These are phyloP conservation scores for Lyophyllum atratum DNA, from an alignment of 768 basidiomycete species.

Conservation along the genomic window DNA sequence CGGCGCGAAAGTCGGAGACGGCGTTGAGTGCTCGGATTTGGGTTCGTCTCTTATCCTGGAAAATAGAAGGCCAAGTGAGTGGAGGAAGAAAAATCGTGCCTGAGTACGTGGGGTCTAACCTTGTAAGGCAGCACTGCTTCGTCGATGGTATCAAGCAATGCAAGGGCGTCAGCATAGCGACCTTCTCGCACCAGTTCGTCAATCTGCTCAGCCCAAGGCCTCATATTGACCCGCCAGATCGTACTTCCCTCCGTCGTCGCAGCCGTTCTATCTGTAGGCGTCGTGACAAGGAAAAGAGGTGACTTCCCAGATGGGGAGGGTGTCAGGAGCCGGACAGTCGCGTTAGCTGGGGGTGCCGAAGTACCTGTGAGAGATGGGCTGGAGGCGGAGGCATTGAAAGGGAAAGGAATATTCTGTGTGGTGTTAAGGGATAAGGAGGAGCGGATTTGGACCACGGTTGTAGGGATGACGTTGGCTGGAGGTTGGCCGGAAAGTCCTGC, in stretches of 20 bases:
- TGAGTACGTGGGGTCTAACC: conserved; percentile 35
- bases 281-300: conserved; percentile 64
- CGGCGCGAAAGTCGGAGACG: conserved; percentile 70
- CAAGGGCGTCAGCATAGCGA: conserved; percentile 77
- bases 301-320: conserved; percentile 54
- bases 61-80: conserved; percentile 10
- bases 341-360: conserved; percentile 33
- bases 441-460: conserved; percentile 67
- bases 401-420: conserved; percentile 65
- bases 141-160: conserved; percentile 73
- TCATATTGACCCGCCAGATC: conserved; percentile 76
- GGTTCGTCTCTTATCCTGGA: conserved; percentile 54
- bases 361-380: conserved; percentile 25
- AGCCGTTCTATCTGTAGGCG: conserved; percentile 70
- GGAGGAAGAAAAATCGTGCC: neutral
- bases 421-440: conserved; percentile 67
- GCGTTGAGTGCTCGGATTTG: conserved; percentile 76
- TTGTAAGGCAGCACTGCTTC: conserved; percentile 61
- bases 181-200: conserved; percentile 78
- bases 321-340: conserved; percentile 65
- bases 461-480: conserved; percentile 45
- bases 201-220: conserved; percentile 77
- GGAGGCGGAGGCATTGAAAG: conserved; percentile 45
- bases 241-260: conserved; percentile 72
- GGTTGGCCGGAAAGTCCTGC: conserved; percentile 22